Evolutionary conservation across 371 early-diverging fungal species (phyloP), one percentile per base, ranked within the genome.

Genomic region (Mortierella sp.): DNA sequence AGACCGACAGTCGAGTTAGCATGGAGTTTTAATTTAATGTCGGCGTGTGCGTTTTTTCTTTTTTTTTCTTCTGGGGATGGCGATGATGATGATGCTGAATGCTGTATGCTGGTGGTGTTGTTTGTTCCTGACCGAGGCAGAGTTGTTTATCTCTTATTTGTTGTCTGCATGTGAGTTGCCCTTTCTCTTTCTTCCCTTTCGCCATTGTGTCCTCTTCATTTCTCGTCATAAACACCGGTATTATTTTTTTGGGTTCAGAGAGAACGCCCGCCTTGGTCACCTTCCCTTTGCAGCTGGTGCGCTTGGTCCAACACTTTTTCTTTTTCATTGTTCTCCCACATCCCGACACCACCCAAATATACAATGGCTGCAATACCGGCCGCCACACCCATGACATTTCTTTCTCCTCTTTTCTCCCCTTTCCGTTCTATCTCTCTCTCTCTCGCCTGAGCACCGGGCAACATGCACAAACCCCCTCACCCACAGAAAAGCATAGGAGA

Each of bases 21-120:
- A 67, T 67, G 19, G 67, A 67, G 67, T 40, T 67, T 67, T 67
- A 67, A 67, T 67, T 67, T 67, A 67, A 37, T 67, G 67, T 40
- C 67, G 67, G 67, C 34, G 67, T 67, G 67, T 40, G 34, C 67
- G 34, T 67, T 40, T 67, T 67, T 67, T 67, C 3, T 40, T 24
- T 24, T 40, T 3, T 64, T 61, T 24, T 24, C 24, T 8, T 67
- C 9, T 24, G 19, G 34, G 13, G 37, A 10, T 10, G 34, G 24
- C 24, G 50, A 16, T 2, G 10, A 50, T 50, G 50, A 50, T 61
- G 34, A 6, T 59, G 31, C 31, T 31, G 61, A 31, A 31, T 61
- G 59, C 28, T 57, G 9, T 14, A 19, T 59, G 28, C 14, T 59
- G 59, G 4, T 59, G 59, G 10, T 40, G 43, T 10, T 54, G 54